Evolutionary conservation across 768 basidiomycete genomes (phyloP), one percentile per base, ranked within the genome.

Genomic region (Podaxis pistillaris): DNA sequence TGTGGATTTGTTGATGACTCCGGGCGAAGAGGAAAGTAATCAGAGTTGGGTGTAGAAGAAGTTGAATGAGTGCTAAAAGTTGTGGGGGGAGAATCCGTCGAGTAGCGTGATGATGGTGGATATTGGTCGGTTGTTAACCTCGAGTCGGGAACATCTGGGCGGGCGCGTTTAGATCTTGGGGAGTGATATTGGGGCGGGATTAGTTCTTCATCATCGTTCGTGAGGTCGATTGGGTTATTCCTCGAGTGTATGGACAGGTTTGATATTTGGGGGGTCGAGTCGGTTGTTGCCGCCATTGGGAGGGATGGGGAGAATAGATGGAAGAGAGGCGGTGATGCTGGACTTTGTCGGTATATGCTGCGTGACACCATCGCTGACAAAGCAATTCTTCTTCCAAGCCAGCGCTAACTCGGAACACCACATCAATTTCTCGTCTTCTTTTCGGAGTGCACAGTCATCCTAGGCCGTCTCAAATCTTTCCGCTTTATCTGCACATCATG

Each of bases 141-240:
- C 19, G 58, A 49, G 49, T 58, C 46, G 30, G 50, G 54, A 5
- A 37, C 19, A 24, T 56, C 56, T 50, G 57, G 33, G 46, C 11
- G 50, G 15, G 58, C 47, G 36, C 58, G 58, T 47, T 64, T 22
- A 64, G 65, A 56, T n/a, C 58, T 44, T 37, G 54, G 59, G 53
- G 38, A 58, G 50, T 40, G 49, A 47, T 52, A 46, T 33, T 37
- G 63, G 40, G 63, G 7, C 37, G 56, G 72, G 63, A 78, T 76
- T 68, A 76, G 73, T 68, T 84, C 83, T 69, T 88, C 87, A 73
- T 89, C 88, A 74, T 88, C 89, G 64, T 78, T 76, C 26, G 88
- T 90, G 64, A 91, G 80, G 78, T 90, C 89, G 72, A 91, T 91
- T 67, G 81, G 83, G 67, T 83, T 78, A 54, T 81, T 76, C 65